Base-by-base conservation (phyloP, 352 stramenopile species). In the Pythium vanterpoolii region DNA sequence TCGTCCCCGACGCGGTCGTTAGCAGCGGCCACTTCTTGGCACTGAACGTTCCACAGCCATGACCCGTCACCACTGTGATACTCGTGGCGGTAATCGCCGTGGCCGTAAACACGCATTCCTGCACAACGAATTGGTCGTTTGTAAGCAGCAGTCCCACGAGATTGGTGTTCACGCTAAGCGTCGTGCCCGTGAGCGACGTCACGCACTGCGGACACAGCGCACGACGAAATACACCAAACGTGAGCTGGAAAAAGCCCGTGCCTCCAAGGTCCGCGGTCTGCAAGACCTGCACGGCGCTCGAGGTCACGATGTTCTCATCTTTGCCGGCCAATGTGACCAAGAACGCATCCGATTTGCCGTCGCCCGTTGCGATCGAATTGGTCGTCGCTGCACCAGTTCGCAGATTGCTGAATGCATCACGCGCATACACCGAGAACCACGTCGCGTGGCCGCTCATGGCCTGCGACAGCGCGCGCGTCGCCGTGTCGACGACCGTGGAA, bases 361-460 rank as follows among this genome's bases (percentile, higher is more conserved):
- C 87, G 6, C 87, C 89, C 26, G 73, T 94, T 4, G 69, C 66
- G n/a, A 71, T 62, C 5, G 83, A 92, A 61, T 89, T 74, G 0
- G 73, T 83, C 14, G 76, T 96, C 60, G 68, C 80, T 62, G 73
- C 86, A 0, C 83, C 86, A 21, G 69, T 79, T 34, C 95, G 77
- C 38, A 97, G 55, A 54, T 99, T 99, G 5, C 90, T 91, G 69
- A 98, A 98, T 6, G 84, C 86, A 60, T 99, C 96, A 1, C 92
- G 73, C 2, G 95, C 83, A 43, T 90, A 77, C 16, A 99, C 73
- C 2, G 51, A 74, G 42, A 98, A 98, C 8, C 66, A 87, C 3
- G 86, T 97, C 53, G 84, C 66, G 23, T 89, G 73, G 8, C 90
- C 90, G 48, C 96, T 97, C 23, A 75, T 87, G 16, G 90, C 91